These are phyloP conservation scores for Cucurbita ficifolia DNA, from an alignment of 306 rosid genomes.

Conservation along the genomic window DNA sequence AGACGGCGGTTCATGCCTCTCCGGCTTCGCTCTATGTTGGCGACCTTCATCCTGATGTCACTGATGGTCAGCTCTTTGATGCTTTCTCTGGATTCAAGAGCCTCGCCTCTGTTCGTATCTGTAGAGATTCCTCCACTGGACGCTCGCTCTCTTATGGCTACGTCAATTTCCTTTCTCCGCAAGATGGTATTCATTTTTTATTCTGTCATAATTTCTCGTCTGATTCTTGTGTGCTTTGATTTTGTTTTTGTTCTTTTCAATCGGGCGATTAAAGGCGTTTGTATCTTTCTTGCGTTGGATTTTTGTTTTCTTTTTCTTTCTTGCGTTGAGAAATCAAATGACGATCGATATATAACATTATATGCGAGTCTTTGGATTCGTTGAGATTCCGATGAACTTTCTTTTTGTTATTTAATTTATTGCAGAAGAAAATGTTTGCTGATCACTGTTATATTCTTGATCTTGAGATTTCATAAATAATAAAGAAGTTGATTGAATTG, in stretches of 20 bases:
- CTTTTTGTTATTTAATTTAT: background rate
- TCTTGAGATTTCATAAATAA: background rate
- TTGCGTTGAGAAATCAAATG: background rate
- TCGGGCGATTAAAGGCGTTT: background rate
- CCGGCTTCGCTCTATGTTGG: constrained; percentile 70
- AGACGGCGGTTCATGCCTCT: constrained; percentile 19
- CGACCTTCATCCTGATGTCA: constrained; percentile 50
- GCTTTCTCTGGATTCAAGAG: constrained; percentile 38
- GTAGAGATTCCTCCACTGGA: constrained; percentile 43
- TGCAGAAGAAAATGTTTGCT: background rate
- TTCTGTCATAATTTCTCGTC: background rate
- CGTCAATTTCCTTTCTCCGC: constrained; percentile 45
- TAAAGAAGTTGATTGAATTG: background rate
- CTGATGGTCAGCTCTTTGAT: constrained; percentile 34
- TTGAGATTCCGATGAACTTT: background rate
- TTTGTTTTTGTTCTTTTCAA: no score
- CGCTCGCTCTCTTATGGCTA: constrained; percentile 77
- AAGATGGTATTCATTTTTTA: constrained; percentile 33
- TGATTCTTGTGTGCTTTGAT: background rate
- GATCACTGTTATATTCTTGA: background rate
- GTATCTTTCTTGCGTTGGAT: background rate
- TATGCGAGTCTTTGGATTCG: background rate
- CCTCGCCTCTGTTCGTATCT: constrained; percentile 46
- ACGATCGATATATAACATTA: background rate
- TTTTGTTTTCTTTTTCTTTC: background rate